Percentiles rank a stretch among this genome's conserved stretches.
Evolutionary conservation across 331 rosid species (phyloP).

Genomic region (Arachis monticola): DNA sequence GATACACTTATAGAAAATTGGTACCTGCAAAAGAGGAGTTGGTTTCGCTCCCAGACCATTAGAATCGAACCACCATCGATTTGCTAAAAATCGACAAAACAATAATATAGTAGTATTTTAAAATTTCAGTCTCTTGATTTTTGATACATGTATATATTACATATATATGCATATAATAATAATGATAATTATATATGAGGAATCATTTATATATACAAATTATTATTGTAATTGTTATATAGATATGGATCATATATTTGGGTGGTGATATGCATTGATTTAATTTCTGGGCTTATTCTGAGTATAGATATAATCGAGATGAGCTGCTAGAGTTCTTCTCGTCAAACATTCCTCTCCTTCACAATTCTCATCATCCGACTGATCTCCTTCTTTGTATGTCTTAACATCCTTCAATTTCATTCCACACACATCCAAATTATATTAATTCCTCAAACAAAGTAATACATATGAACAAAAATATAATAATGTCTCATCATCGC

Average conservation of each 20-base stretch:
- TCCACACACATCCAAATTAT: not conserved
- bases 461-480: not conserved
- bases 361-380: slow-evolving; percentile 46
- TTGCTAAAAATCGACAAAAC: too few relatives aligned
- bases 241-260: not conserved
- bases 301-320: slow-evolving; percentile 65
- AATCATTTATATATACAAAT: not conserved
- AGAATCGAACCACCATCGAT: too few relatives aligned
- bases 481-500: too few relatives aligned
- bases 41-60: too few relatives aligned
- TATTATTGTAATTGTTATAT: slow-evolving; percentile 25
- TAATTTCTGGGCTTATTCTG: slow-evolving; percentile 50
- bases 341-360: slow-evolving; percentile 60
- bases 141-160: not conserved
- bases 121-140: not conserved
- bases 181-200: not conserved
- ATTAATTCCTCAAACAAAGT: not conserved
- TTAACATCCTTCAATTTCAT: slow-evolving; percentile 31
- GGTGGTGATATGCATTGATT: not conserved
- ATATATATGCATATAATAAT: too few relatives aligned
- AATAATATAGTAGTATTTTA: too few relatives aligned
- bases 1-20: too few relatives aligned
- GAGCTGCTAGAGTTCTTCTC: slow-evolving; percentile 64
- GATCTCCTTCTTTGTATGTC: not conserved
- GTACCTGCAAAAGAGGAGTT: too few relatives aligned